Evolutionary conservation across 176 grass and related monocot species (phyloP), one percentile per base, ranked within the genome.

Genomic region (Juncus inflexus): DNA sequence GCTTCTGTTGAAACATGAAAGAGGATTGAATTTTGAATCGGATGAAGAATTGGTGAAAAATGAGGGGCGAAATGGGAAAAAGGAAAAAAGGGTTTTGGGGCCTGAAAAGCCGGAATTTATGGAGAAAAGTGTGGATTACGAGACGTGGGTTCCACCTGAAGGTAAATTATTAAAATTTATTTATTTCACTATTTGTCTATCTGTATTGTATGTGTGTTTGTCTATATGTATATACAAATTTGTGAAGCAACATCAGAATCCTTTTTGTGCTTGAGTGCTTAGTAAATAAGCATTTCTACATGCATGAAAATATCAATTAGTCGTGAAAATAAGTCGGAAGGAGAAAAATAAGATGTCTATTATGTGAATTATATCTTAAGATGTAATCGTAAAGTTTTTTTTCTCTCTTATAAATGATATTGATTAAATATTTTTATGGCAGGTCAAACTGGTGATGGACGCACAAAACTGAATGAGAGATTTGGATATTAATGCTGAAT

Each of bases 361-460:
- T 28, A 28, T 28, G 19, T 28, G 19, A 28, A 28, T 28, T 28
- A 28, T 28, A 28, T 28, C 19, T 28, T 28, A 28, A 28, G 19
- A 28, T 28, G 19, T 28, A 28, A 28, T 28, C 19, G 19, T 28
- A 28, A 28, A 28, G 35, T 47, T 75, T 52, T 35, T 37, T 10
- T 36, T 38, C 3, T 45, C 7, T 47, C 2, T 5, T 0, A 47
- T 47, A 47, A 1, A 6, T 47, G 43, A 47, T 47, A 9, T 47
- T 47, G 43, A 35, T 36, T 69, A 58, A 64, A 61, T 64, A 12
- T 70, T 76, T 12, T 72, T 7, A 16, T 71, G 50, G 64, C 70
- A 97, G 94, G 94, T 65, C 94, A 97, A 97, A 97, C 94, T 75
- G 94, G 94, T 47, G 94, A 97, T 82, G 94, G 94, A 0, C 94